These are phyloP conservation scores for Tricholoma flavovirens DNA, from an alignment of 768 basidiomycete genomes.

Conservation along the genomic window DNA sequence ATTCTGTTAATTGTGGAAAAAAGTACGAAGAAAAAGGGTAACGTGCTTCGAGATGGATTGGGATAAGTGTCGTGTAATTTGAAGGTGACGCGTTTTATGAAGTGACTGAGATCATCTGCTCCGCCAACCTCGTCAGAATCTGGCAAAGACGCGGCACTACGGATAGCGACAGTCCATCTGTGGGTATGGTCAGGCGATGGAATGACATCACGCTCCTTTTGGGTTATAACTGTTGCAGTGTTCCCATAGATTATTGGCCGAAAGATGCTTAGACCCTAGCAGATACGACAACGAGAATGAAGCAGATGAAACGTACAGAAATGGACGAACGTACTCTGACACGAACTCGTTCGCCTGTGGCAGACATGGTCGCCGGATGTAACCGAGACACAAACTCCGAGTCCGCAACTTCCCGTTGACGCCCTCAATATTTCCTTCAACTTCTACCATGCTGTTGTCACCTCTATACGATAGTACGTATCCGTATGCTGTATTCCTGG, in stretches of 20 bases:
- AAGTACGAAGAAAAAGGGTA: slow-evolving; percentile 1
- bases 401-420: slow-evolving; percentile 38
- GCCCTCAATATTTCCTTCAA: slow-evolving; percentile 17
- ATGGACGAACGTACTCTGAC: slow-evolving; percentile 55
- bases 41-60: slow-evolving; percentile 82
- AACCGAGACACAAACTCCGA: slow-evolving; percentile 32
- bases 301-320: slow-evolving; percentile 6
- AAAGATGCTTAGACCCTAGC: slow-evolving; percentile 78
- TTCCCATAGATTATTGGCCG: slow-evolving; percentile 96
- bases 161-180: slow-evolving; percentile 92
- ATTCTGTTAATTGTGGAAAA: slow-evolving; percentile 1
- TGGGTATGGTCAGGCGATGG: slow-evolving; percentile 79
- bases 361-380: slow-evolving; percentile 43
- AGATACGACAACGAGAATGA: slow-evolving; percentile 10
- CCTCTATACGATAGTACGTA: slow-evolving; percentile 62
- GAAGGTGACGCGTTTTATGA: slow-evolving; percentile 95
- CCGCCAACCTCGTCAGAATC: slow-evolving; percentile 80
- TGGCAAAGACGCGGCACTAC: slow-evolving; percentile 74
- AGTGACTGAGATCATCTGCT: slow-evolving; percentile 84
- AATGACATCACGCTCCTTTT: slow-evolving; percentile 58
- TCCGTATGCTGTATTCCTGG: not conserved
- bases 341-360: slow-evolving; percentile 64
- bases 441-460: slow-evolving; percentile 45
- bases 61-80: slow-evolving; percentile 96
- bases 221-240: slow-evolving; percentile 71